A percentile compares a stretch with the other conserved stretches of the same genome.
phyloP scores from a whole-genome alignment of 2,329 filamentous ascomycete species.

The Colletotrichum sublineola region DNA sequence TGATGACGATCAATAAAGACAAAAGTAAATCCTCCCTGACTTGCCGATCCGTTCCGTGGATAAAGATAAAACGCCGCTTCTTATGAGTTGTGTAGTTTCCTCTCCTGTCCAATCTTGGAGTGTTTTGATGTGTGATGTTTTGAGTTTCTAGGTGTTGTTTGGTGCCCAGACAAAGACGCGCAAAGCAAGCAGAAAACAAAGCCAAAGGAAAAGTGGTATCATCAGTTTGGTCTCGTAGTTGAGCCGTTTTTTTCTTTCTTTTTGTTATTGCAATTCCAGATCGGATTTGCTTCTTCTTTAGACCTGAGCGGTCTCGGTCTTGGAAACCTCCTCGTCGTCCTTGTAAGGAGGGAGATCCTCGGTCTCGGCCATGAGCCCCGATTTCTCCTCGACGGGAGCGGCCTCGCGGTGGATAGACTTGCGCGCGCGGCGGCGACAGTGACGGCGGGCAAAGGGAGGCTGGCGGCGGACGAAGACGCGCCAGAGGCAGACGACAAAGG shows the following conservation, averaged over 20 bases:
- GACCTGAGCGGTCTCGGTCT: slow-evolving; percentile 31
- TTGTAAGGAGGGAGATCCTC: slow-evolving; percentile 49
- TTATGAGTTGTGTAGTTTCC: slow-evolving; percentile 37
- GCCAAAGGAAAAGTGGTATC: slow-evolving; percentile 38
- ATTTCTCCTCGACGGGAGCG: slow-evolving; percentile 62
- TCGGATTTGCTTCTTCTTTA: slow-evolving; percentile 5
- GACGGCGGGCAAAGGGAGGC: slow-evolving; percentile 49
- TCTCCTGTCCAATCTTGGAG: slow-evolving; percentile 38
- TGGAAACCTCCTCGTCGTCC: slow-evolving; percentile 42
- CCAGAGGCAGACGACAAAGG: slow-evolving; percentile 71
- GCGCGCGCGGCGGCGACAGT: slow-evolving; percentile 50
- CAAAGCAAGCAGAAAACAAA: slow-evolving; percentile 19
- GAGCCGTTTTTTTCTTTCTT: slow-evolving; percentile 18
- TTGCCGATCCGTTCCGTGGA: slow-evolving; percentile 9
- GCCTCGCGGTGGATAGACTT: slow-evolving; percentile 56
- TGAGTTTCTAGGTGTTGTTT: slow-evolving; percentile 12
- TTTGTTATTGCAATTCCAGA: not conserved
- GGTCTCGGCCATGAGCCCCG: slow-evolving; percentile 60
- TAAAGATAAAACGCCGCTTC: slow-evolving; percentile 27
- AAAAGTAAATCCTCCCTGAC: slow-evolving; percentile 1
- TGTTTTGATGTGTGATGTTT: slow-evolving; percentile 14
- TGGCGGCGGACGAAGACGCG: slow-evolving; percentile 63
- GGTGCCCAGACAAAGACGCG: not conserved
- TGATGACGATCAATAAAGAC: not conserved
- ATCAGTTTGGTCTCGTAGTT: slow-evolving; percentile 30